Base-by-base conservation (phyloP, 1,139 yeast species). In the Yamadazyma diospyri region DNA sequence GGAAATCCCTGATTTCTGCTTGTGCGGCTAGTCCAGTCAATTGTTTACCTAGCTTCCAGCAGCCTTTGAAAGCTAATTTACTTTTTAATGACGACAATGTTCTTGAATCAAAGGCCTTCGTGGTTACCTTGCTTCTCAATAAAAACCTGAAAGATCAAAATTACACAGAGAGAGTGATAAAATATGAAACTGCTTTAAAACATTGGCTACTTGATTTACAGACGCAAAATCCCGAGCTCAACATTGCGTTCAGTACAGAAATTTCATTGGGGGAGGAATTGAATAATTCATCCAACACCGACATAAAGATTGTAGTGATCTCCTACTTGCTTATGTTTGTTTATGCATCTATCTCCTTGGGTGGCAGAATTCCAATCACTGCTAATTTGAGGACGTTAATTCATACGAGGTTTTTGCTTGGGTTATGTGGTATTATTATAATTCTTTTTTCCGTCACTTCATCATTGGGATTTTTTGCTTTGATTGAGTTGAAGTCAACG, bases 301-400 rank as follows among this genome's bases (percentile, higher is more conserved):
- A 92, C 52, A 68, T 80, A 4, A 67, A 69, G 37, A 81, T 87
- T 32, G 76, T 92, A 5, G 62, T 76, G 1, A 51, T 84, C 6
- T 88, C 97, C 1, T 92, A 92, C 51, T 39, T 87, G 23, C 70
- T 79, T n/a, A 92, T 92, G 98, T 88, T 92, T 50, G 44, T 86
- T 0, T 92, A 92, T 53, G 94, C 95, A 0, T 82, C 96, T 0
- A 53, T 87, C 37, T 88, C 97, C 0, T 66, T 87, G 13, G 92
- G 94, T 2, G 81, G 86, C 1, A 69, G 48, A 27, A 63, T 45
- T 38, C 72, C 65, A 1, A 50, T 42, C n/a, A 41, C 40, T 8
- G 54, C 59, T 34, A 50, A 37, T 22, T 38, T 53, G 30, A 38
- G 36, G 16, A 32, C 62, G 13, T 59, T 84, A 20, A 71, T 79